These are phyloP conservation scores for Solanum neorickii DNA, from an alignment of 257 asterid species.

Conservation along the genomic window DNA sequence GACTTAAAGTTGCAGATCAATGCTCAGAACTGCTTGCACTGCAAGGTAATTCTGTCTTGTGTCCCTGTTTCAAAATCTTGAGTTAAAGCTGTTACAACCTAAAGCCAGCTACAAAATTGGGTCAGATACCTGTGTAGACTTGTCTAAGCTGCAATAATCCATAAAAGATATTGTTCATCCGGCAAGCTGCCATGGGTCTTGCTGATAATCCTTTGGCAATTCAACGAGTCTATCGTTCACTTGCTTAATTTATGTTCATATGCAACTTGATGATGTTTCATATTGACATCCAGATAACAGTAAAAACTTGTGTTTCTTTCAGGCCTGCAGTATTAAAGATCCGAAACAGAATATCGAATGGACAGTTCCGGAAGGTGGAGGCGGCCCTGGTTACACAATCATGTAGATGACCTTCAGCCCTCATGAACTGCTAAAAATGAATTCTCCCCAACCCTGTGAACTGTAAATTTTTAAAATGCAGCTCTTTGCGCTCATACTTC, in stretches of 20 bases:
- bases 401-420: conserved; percentile 32
- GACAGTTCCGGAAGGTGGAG: conserved; percentile 98
- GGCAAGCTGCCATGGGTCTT: background rate
- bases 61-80: background rate
- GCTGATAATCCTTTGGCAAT: background rate
- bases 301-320: background rate
- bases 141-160: background rate
- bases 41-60: conserved; percentile 60
- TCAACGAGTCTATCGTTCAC: background rate
- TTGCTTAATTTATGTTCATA: background rate
- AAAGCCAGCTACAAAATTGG: background rate
- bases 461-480: background rate
- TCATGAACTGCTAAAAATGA: background rate
- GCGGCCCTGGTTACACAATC: conserved; percentile 89
- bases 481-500: background rate
- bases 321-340: conserved; percentile 97
- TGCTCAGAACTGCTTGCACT: conserved; percentile 93
- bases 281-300: background rate
- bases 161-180: background rate
- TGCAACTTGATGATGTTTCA: background rate
- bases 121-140: background rate
- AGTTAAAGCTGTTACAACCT: background rate
- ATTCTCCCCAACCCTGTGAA: background rate
- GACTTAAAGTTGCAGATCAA: conserved; percentile 69
- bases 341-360: conserved; percentile 86